Evolutionary conservation across 2,329 filamentous ascomycete species (phyloP), one percentile per base, ranked within the genome.

Genomic region (Basipetospora chlamydospora): DNA sequence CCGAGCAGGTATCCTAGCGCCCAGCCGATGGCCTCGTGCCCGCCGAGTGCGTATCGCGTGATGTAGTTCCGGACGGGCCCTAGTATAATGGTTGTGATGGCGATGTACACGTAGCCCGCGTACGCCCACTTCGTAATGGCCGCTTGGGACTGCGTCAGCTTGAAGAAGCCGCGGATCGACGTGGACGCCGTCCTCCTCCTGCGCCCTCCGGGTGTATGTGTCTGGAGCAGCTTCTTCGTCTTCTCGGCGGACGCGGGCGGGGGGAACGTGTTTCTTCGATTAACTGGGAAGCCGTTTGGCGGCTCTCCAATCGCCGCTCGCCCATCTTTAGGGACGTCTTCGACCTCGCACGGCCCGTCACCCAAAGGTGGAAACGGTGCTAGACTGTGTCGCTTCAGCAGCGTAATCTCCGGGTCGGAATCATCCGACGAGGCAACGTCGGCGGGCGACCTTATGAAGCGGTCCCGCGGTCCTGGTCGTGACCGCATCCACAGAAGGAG

Each of bases 11-110:
- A 98, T 2, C 84, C 80, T 9, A 95, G 56, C 0, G 85, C 87
- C 90, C 90, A 98, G 3, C 88, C 84, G 30, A 98, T 73, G 0
- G 90, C 86, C 47, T 98, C 90, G 35, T 75, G 61, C 12, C 73
- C 75, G 23, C 67, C 50, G 2, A 98, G 64, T 11, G 85, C 86
- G 42, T 70, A 64, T 29, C 60, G 57, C 26, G 68, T 59, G 34
- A 96, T 73, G 45, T 84, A 80, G 3, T 64, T 63, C 37, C 86
- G 73, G 20, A 96, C 68, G 0, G 77, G 80, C 3, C 75, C 57
- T 3, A 94, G 57, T 36, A 92, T 72, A 22, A 84, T 70, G 1
- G 61, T 48, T 7, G 77, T 36, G 6, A 92, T 72, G 33, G 73
- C 69, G 1, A 64, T 41, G 53, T 95, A 95, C 13, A 86, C 75